These are phyloP conservation scores for Clitopilus passeckerianus DNA, from an alignment of 768 basidiomycete species.

Conservation along the genomic window DNA sequence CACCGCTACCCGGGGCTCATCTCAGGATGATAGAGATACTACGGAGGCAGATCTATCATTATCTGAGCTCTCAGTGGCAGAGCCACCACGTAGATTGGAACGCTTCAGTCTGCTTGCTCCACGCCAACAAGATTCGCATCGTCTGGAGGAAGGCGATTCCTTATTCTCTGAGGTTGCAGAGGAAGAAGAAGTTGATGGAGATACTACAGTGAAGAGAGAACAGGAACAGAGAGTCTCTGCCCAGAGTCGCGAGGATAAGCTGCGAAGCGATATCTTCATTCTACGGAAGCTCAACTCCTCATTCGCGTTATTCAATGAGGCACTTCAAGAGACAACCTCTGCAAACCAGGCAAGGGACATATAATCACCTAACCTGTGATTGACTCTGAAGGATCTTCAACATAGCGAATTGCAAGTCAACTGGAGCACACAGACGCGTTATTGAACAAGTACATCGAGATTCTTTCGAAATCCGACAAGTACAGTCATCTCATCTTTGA, in stretches of 20 bases:
- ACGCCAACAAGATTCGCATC: constrained; percentile 6
- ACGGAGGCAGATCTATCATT: constrained; percentile 28
- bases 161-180: constrained; percentile 4
- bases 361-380: not conserved
- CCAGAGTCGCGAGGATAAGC: constrained; percentile 55
- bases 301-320: constrained; percentile 65
- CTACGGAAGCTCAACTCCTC: constrained; percentile 69
- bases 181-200: constrained; percentile 9
- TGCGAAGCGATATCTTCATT: constrained; percentile 69
- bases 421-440: constrained; percentile 68
- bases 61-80: constrained; percentile 30
- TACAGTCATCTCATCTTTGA: constrained; percentile 68
- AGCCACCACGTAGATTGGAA: constrained; percentile 14
- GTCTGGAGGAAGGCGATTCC: constrained; percentile 2
- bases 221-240: constrained; percentile 10
- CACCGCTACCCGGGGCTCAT: constrained; percentile 17
- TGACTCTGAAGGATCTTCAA: constrained; percentile 17
- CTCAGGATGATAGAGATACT: constrained; percentile 19
- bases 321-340: constrained; percentile 55
- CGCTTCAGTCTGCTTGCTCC: constrained; percentile 13
- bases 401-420: constrained; percentile 55
- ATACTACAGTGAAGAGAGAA: constrained; percentile 10
- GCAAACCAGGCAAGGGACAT: constrained; percentile 58
- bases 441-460: constrained; percentile 68
- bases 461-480: constrained; percentile 67